A percentile compares a stretch with the other conserved stretches of the same genome.
Conservation (phyloP, 768 basidiomycete genomes). For the Clitopilus passeckerianus region DNA sequence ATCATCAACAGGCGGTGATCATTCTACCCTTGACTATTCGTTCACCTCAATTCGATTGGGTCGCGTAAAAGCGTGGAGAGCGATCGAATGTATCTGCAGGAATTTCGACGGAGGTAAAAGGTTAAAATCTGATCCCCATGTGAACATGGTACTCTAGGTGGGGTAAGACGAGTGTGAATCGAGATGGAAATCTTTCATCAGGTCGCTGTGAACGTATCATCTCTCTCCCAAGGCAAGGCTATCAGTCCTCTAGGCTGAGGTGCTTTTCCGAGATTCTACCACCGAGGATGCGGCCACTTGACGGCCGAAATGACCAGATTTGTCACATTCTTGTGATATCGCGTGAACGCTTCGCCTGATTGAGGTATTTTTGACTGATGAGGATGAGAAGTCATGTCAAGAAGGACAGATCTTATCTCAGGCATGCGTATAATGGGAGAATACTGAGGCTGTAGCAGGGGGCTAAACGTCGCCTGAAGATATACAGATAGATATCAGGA, state of each 20-base stretch:
- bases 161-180: neutral
- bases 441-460: too few species aligned
- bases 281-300: neutral
- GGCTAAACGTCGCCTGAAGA: too few species aligned
- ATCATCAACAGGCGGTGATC: neutral
- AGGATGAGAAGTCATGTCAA: neutral
- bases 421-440: too few species aligned
- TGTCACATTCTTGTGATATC: neutral
- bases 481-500: too few species aligned
- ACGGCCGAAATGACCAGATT: neutral
- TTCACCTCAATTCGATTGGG: neutral
- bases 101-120: conserved; percentile 1
- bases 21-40: neutral
- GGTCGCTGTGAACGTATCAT: neutral
- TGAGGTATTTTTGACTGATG: neutral
- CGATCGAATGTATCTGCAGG: neutral
- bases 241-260: neutral
- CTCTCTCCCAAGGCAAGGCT: neutral
- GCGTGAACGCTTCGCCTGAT: neutral
- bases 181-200: neutral
- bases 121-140: neutral
- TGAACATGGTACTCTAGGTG: neutral
- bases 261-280: neutral
- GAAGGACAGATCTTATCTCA: neutral
- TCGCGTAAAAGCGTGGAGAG: neutral